Conservation (phyloP, 1,139 yeast genomes). For the Hyphopichia wangnamkhiaoensis region DNA sequence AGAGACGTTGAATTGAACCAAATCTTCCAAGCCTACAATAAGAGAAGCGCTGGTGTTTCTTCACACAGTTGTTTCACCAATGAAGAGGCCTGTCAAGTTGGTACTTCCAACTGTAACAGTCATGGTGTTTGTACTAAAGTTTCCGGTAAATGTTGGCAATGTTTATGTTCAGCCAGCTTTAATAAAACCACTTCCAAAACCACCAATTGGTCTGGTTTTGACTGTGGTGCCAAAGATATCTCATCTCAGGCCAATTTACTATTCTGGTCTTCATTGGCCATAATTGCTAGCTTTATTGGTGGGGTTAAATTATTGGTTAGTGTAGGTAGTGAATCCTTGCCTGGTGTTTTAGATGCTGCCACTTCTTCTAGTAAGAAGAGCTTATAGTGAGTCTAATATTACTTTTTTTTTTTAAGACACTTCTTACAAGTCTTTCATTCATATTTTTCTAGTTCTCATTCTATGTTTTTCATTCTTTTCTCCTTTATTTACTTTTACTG, state of each 20-base stretch:
- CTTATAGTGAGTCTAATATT: neutral
- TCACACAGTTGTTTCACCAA: slow-evolving; percentile 35
- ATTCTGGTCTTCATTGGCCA: slow-evolving; percentile 61
- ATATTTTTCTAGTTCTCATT: neutral
- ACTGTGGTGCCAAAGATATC: slow-evolving; percentile 67
- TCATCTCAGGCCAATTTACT: slow-evolving; percentile 65
- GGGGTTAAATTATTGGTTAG: slow-evolving; percentile 56
- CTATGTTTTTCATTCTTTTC: too few species aligned
- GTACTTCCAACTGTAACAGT: slow-evolving; percentile 58
- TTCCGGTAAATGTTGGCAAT: slow-evolving; percentile 49
- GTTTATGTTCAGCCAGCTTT: slow-evolving; percentile 57
- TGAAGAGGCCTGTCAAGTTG: slow-evolving; percentile 52
- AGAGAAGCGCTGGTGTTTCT: slow-evolving; percentile 14
- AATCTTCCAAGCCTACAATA: slow-evolving; percentile 18
- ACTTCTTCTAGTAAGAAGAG: slow-evolving; percentile 40
- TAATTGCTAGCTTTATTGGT: slow-evolving; percentile 46
- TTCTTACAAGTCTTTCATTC: neutral
- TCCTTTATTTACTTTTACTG: too few species aligned
- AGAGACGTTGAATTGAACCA: slow-evolving; percentile 26
- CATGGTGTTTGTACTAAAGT: slow-evolving; percentile 60
- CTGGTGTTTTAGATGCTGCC: slow-evolving; percentile 68
- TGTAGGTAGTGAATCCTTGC: slow-evolving; percentile 62
- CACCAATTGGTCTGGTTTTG: slow-evolving; percentile 65
- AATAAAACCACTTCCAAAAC: slow-evolving; percentile 50
- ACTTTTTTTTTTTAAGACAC: neutral